phyloP scores from a whole-genome alignment of 805 yeast genomes.

The Candida taoyuanica region DNA sequence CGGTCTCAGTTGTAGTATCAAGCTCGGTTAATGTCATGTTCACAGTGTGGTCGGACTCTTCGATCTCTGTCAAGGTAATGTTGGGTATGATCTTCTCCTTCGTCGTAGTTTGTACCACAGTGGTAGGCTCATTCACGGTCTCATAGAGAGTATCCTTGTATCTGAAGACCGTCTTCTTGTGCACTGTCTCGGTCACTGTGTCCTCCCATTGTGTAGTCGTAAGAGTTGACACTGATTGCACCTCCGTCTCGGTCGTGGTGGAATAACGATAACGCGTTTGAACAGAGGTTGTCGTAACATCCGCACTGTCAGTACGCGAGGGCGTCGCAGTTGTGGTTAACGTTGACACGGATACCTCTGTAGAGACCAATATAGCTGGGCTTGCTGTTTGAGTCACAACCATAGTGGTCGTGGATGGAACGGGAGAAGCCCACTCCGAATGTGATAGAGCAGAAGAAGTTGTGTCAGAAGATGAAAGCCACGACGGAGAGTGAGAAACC shows the following conservation, averaged over 20 bases:
- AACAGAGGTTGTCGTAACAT: conserved; percentile 2
- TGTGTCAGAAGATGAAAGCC: background rate
- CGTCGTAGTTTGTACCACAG: conserved; percentile 12
- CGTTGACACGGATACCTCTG: background rate
- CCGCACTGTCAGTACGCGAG: background rate
- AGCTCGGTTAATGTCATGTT: conserved; percentile 19
- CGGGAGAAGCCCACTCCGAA: background rate
- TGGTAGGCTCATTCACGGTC: conserved; percentile 16
- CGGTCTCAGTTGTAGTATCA: conserved; percentile 16
- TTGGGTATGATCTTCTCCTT: conserved; percentile 17
- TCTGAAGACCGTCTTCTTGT: conserved; percentile 19
- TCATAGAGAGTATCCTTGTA: conserved; percentile 16
- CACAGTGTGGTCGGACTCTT: conserved; percentile 26
- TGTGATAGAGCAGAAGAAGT: background rate
- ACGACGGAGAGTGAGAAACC: too few relatives aligned
- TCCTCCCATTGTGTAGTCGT: conserved; percentile 16
- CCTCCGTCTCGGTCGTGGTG: conserved; percentile 18
- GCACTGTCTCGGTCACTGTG: conserved; percentile 15
- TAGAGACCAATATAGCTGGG: background rate
- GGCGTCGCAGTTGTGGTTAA: background rate
- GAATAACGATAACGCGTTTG: conserved; percentile 21
- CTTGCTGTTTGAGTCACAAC: background rate
- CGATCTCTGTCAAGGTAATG: conserved; percentile 25
- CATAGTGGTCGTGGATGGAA: background rate
- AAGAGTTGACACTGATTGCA: conserved; percentile 16